Percentiles rank a stretch among this genome's conserved stretches.
Conservation (phyloP, 2,329 filamentous ascomycete genomes). For the Claviceps maximensis region DNA sequence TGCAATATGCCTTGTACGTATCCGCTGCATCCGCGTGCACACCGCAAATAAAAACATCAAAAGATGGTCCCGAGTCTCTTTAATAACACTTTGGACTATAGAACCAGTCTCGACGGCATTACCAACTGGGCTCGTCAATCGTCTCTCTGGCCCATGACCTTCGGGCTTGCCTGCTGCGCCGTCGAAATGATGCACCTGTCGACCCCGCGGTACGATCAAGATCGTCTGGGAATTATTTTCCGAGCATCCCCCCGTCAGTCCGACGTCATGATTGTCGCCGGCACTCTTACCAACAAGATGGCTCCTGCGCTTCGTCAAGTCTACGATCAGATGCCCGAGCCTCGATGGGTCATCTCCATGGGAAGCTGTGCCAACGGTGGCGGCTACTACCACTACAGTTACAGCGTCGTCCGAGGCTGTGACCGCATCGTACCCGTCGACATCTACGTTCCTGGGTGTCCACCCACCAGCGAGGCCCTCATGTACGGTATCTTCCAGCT, state of each 20-base stretch:
- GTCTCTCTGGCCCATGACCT: constrained; percentile 81
- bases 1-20: constrained; percentile 79
- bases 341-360: constrained; percentile 76
- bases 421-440: constrained; percentile 69
- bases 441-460: constrained; percentile 67
- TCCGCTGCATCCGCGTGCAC: not conserved
- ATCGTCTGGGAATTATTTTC: constrained; percentile 82
- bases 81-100: constrained; percentile 21
- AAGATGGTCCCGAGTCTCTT: not conserved
- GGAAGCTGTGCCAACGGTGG: constrained; percentile 75
- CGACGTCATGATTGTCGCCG: constrained; percentile 88
- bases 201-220: constrained; percentile 78
- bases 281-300: constrained; percentile 94
- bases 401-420: constrained; percentile 61
- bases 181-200: constrained; percentile 90
- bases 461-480: constrained; percentile 46
- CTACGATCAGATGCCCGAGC: constrained; percentile 93
- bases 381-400: constrained; percentile 80
- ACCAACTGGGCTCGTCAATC: constrained; percentile 76
- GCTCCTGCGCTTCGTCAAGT: constrained; percentile 78
- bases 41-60: no score
- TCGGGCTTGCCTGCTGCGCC: constrained; percentile 79
- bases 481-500: constrained; percentile 63
- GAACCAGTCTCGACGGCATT: constrained; percentile 65
- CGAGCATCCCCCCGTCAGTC: constrained; percentile 76